Conservation (phyloP, 352 stramenopile species). For the Phytopythium boreale region DNA sequence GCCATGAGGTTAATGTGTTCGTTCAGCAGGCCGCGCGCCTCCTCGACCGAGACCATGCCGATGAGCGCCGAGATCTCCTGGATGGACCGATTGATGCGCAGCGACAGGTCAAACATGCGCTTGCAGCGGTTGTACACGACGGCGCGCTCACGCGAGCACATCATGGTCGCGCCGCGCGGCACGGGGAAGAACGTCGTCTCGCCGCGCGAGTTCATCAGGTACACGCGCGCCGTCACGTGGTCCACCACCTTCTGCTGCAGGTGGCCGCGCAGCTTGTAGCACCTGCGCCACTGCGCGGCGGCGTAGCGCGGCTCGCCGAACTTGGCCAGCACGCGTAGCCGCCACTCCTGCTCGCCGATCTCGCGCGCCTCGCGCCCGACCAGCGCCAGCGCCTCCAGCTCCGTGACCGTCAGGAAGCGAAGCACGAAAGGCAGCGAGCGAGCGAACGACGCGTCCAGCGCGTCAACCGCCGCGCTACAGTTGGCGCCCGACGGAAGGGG, state of each 20-base stretch:
- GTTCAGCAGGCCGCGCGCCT: conserved; percentile 70
- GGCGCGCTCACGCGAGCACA: conserved; percentile 76
- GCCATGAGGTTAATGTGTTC: conserved; percentile 85
- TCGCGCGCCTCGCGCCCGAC: conserved; percentile 37
- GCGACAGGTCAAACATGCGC: conserved; percentile 84
- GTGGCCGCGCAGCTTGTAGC: conserved; percentile 62
- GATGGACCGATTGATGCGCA: conserved; percentile 86
- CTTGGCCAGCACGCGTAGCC: conserved; percentile 39
- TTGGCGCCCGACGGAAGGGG: too few species aligned
- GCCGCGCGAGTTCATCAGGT: conserved; percentile 79
- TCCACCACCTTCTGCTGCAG: conserved; percentile 59
- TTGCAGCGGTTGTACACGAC: conserved; percentile 83
- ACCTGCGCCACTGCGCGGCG: conserved; percentile 55
- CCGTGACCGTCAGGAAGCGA: conserved; percentile 34
- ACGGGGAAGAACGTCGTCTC: conserved; percentile 71
- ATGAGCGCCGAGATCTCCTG: conserved; percentile 85
- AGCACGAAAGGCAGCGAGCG: conserved; percentile 50
- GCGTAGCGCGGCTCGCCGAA: conserved; percentile 55
- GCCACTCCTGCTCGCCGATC: conserved; percentile 65
- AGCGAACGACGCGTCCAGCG: conserved; percentile 11
- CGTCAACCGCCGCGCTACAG: too few species aligned
- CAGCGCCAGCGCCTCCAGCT: conserved; percentile 46
- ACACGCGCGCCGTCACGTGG: conserved; percentile 62
- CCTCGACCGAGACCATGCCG: conserved; percentile 76
- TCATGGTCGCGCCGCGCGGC: conserved; percentile 47